Conservation (phyloP, 805 yeast species). For the Phaffomyces thermotolerans region DNA sequence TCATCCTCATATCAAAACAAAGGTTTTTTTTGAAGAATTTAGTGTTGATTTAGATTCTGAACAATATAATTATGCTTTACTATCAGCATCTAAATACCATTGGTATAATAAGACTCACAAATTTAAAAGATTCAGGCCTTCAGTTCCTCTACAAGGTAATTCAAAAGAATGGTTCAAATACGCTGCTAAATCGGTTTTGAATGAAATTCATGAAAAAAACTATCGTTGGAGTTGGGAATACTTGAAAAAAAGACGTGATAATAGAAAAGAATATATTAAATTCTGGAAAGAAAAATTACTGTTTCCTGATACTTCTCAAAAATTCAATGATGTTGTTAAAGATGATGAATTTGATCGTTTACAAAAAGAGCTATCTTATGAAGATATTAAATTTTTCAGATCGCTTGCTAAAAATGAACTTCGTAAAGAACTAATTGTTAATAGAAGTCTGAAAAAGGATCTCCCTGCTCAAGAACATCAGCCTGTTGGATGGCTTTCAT, state of each 20-base stretch:
- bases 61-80: conserved; percentile 76
- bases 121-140: conserved; percentile 67
- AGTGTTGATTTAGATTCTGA: conserved; percentile 78
- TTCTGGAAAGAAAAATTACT: conserved; percentile 60
- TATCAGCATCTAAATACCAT: conserved; percentile 76
- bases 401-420: conserved; percentile 66
- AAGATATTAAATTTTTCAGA: conserved; percentile 81
- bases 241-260: conserved; percentile 63
- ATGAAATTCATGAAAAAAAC: conserved; percentile 76
- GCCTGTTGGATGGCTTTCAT: conserved; percentile 56
- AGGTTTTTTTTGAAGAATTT: conserved; percentile 79
- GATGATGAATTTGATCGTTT: conserved; percentile 38
- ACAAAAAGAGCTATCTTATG: conserved; percentile 57
- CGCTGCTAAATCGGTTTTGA: conserved; percentile 66
- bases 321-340: conserved; percentile 29
- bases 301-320: conserved; percentile 24
- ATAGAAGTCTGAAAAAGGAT: conserved; percentile 1
- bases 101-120: conserved; percentile 71
- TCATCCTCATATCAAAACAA: conserved; percentile 64
- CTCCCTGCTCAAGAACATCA: conserved; percentile 9
- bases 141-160: conserved; percentile 39
- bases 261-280: conserved; percentile 56
- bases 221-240: conserved; percentile 86
- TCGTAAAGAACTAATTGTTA: conserved; percentile 39
- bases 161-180: conserved; percentile 80